Evolutionary conservation across 176 grass and related monocot genomes (phyloP).

Genomic region (Hsuehochloa calcarea): DNA sequence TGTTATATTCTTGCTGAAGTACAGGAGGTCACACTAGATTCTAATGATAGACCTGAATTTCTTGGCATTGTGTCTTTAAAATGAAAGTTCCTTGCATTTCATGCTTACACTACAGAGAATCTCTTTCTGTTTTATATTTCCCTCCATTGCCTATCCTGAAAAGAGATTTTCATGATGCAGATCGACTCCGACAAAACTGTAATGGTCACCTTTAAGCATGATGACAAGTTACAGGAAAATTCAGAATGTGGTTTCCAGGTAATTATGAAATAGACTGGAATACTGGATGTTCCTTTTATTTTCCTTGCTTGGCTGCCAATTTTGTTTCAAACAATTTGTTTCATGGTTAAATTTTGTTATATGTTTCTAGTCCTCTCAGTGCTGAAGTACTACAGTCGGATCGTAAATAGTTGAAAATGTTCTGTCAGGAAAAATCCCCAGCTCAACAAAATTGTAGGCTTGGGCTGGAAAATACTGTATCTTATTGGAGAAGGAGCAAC

Average conservation of each 20-base stretch:
- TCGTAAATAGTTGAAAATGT: neutral
- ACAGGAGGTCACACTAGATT: neutral
- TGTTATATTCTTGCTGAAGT: neutral
- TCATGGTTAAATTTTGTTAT: neutral
- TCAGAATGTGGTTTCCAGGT: slow-evolving; percentile 91
- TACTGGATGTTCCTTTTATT: neutral
- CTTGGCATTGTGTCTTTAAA: neutral
- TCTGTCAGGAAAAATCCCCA: neutral
- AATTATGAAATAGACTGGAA: neutral
- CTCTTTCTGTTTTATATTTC: neutral
- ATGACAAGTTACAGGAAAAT: slow-evolving; percentile 86
- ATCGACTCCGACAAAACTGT: slow-evolving; percentile 87
- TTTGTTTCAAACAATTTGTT: neutral
- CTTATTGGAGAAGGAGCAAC: neutral
- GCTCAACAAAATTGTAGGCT: neutral
- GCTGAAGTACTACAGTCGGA: neutral
- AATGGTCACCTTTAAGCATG: slow-evolving; percentile 97
- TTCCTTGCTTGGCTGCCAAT: neutral
- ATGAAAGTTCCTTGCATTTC: neutral
- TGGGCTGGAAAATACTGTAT: neutral
- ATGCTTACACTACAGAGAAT: neutral
- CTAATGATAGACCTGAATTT: neutral
- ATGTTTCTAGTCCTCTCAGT: neutral
- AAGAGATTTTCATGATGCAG: slow-evolving; percentile 40
- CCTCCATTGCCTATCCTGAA: slow-evolving; percentile 1